Conservation (phyloP, 148 eudicot species). For the Salicornia ramosissima region DNA sequence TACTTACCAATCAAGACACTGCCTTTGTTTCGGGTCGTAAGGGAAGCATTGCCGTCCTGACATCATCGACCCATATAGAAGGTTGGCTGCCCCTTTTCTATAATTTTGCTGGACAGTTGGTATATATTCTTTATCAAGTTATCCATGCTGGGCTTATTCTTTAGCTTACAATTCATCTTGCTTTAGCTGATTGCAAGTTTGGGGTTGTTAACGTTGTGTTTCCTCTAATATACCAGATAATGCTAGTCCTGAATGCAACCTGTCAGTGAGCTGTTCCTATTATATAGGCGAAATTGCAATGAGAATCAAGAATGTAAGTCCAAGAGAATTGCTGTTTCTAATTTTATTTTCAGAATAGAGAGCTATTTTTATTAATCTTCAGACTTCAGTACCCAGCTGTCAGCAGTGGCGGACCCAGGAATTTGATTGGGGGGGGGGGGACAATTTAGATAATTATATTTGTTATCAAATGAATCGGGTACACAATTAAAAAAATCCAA, state of each 20-base stretch:
- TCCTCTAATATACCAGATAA: slow-evolving; percentile 45
- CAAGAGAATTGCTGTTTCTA: not conserved
- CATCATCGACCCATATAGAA: slow-evolving; percentile 54
- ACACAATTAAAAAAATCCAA: too few relatives aligned
- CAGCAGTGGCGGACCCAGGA: too few relatives aligned
- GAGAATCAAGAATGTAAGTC: slow-evolving; percentile 75
- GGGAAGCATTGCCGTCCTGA: slow-evolving; percentile 75
- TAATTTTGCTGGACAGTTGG: not conserved
- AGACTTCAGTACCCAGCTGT: too few relatives aligned
- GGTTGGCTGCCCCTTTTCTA: slow-evolving; percentile 33
- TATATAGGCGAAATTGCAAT: slow-evolving; percentile 87
- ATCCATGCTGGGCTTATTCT: not conserved
- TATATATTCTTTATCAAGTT: slow-evolving; percentile 1
- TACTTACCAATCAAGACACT: slow-evolving; percentile 70
- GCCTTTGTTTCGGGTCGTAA: slow-evolving; percentile 90
- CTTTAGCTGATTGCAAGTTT: not conserved
- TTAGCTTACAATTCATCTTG: not conserved
- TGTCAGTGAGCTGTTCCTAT: slow-evolving; percentile 67
- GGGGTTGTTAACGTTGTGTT: slow-evolving; percentile 10
- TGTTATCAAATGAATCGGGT: too few relatives aligned
- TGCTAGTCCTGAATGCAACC: slow-evolving; percentile 86
- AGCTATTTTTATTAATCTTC: not conserved
- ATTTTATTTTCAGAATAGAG: not conserved
- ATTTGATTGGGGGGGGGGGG: too few relatives aligned
- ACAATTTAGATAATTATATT: too few relatives aligned